Base-by-base conservation (phyloP, 192 early-diverging fungal genomes). In the Umbelopsis sp. region DNA sequence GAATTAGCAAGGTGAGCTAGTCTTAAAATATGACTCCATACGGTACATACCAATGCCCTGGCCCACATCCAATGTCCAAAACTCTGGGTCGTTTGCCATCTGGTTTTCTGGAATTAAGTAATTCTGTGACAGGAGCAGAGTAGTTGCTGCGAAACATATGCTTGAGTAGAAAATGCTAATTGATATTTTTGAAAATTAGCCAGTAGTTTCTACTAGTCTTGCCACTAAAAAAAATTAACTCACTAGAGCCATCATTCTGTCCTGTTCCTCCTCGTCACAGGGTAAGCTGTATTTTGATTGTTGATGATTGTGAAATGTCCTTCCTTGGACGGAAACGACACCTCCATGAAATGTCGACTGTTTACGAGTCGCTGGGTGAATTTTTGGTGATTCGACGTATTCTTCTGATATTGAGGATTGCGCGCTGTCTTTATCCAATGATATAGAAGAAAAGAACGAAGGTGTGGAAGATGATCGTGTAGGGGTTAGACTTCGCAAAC, bases 211-310 rank as follows among this genome's bases (percentile, higher is more conserved):
- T 18, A 50, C 8, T 52, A 15, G 22, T 21, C 18, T 49, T 10
- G 44, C 64, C 51, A 37, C 30, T 12, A 20, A 25, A 23, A 25
- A 49, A 68, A 18, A 15, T 25, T 22, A 21, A 73, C 67, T 64
- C 49, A 77, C 75, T 8, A 67, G 46, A 61, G 68, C 51, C 22
- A 77, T 49, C n/a, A 77, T 55, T 33, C 75, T 23, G 68, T 77
- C 75, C 58, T 71, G 69, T 46, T 77, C 75, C 48, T 66, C 35
- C 51, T 79, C 72, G 44, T 72, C 72, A 35, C 67, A 71, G 2
- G 79, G 79, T 20, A 73, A 61, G 16, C 46, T 41, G 35, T 77
- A 80, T 46, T 45, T 64, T 25, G 33, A 30, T 50, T 74, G 46
- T 1, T 13, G 23, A 61, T 6, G n/a, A 30, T 15, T 61, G 30